Percentiles rank a stretch among this genome's conserved stretches.
Evolutionary conservation across 495 filamentous ascomycete genomes (phyloP).

Genomic region (Aspergillus funiculosus): DNA sequence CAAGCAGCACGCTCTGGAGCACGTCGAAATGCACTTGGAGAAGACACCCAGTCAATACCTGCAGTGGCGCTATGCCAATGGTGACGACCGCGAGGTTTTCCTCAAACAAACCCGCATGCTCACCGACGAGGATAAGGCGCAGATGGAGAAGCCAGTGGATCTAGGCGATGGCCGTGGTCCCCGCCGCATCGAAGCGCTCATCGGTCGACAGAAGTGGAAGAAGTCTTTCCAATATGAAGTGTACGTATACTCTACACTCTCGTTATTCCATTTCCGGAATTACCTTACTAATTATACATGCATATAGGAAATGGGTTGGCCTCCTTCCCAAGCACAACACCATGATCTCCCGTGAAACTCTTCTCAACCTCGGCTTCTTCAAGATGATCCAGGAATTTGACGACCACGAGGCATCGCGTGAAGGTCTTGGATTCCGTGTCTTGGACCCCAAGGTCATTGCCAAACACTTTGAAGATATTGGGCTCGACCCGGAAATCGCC

Average conservation of each 20-base stretch:
- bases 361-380: constrained; percentile 75
- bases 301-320: constrained; percentile 70
- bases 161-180: constrained; percentile 72
- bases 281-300: not conserved
- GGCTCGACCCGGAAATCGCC: constrained; percentile 93
- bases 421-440: constrained; percentile 91
- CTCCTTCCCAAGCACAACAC: constrained; percentile 89
- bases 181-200: constrained; percentile 77
- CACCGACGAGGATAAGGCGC: constrained; percentile 73
- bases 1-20: constrained; percentile 98
- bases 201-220: constrained; percentile 98
- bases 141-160: constrained; percentile 86
- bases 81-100: constrained; percentile 92
- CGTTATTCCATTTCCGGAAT: not conserved
- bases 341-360: constrained; percentile 87
- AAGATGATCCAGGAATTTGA: constrained; percentile 98
- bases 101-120: constrained; percentile 95
- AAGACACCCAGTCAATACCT: constrained; percentile 99
- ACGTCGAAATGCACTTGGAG: constrained; percentile 98
- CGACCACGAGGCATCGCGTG: constrained; percentile 93
- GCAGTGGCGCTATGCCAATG: constrained; percentile 96
- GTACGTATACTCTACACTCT: constrained; percentile 51
- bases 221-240: constrained; percentile 99
- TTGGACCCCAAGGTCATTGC: constrained; percentile 89
- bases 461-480: constrained; percentile 97